These are phyloP conservation scores for Penicillium nucicola DNA, from an alignment of 495 filamentous ascomycete species.

Conservation along the genomic window DNA sequence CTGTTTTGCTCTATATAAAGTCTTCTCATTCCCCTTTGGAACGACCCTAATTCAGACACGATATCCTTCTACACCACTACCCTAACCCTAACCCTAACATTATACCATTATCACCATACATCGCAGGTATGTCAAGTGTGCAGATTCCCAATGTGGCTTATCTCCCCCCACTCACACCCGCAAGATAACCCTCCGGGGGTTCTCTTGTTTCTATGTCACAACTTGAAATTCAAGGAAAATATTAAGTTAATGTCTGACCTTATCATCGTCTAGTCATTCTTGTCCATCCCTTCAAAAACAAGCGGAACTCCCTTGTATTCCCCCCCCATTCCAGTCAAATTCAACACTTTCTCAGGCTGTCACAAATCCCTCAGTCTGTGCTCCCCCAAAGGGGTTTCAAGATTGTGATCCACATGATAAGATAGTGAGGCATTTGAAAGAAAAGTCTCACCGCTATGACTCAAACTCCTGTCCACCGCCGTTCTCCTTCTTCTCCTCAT, in stretches of 20 bases:
- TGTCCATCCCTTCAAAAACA: slow-evolving; percentile 1
- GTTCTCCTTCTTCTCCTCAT: slow-evolving; percentile 35
- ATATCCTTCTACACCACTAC: too few relatives aligned
- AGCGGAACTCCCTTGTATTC: slow-evolving; percentile 1
- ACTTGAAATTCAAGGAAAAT: too few relatives aligned
- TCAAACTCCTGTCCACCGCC: slow-evolving; percentile 38
- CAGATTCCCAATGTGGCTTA: slow-evolving; percentile 17
- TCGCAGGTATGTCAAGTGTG: slow-evolving; percentile 3
- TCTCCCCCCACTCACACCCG: slow-evolving; percentile 29
- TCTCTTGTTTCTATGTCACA: too few relatives aligned
- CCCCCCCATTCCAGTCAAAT: not conserved
- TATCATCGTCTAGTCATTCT: slow-evolving; percentile 10
- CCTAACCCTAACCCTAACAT: too few relatives aligned
- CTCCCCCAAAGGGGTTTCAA: slow-evolving; percentile 15
- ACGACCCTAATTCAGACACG: too few relatives aligned
- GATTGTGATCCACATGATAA: slow-evolving; percentile 39
- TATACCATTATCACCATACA: too few relatives aligned
- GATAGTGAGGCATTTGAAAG: slow-evolving; percentile 33
- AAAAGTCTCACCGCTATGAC: slow-evolving; percentile 44
- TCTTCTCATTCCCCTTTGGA: too few relatives aligned
- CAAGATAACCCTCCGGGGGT: slow-evolving; percentile 17
- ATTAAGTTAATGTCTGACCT: too few relatives aligned
- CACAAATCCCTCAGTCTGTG: slow-evolving; percentile 32
- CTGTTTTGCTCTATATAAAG: not conserved
- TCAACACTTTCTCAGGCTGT: not conserved